Conservation (phyloP, 2,329 filamentous ascomycete genomes). For the Xylaria sp. region DNA sequence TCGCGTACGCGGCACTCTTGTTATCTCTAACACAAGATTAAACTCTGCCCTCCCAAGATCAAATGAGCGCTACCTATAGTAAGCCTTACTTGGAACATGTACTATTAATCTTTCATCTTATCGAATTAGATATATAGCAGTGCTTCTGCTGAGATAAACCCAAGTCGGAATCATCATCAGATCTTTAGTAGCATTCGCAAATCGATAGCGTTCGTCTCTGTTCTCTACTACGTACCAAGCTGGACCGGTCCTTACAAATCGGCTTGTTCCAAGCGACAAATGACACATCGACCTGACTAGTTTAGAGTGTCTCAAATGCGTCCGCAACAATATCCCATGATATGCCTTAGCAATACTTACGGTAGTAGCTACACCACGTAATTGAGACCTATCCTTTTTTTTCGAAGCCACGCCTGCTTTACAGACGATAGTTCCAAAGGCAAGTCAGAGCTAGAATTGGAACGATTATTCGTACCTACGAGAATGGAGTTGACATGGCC, state of each 20-base stretch:
- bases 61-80: not conserved
- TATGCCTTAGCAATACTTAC: too few relatives aligned
- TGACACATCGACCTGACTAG: not conserved
- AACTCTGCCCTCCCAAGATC: not conserved
- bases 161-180: not conserved
- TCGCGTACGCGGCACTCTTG: not conserved
- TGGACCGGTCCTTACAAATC: not conserved
- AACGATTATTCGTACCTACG: not conserved
- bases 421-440: too few relatives aligned
- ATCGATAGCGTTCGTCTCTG: not conserved
- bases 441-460: too few relatives aligned
- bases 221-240: not conserved
- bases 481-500: too few relatives aligned
- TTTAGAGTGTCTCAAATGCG: not conserved
- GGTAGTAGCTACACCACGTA: not conserved
- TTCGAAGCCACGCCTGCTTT: not conserved
- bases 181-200: not conserved
- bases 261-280: not conserved
- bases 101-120: not conserved
- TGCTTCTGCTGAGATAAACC: not conserved
- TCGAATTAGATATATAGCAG: not conserved
- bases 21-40: not conserved
- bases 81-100: not conserved
- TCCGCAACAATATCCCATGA: not conserved
- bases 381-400: not conserved